Evolutionary conservation across 441 rosid genomes (phyloP), one percentile per base, ranked within the genome.

Genomic region (Brassica balearica): DNA sequence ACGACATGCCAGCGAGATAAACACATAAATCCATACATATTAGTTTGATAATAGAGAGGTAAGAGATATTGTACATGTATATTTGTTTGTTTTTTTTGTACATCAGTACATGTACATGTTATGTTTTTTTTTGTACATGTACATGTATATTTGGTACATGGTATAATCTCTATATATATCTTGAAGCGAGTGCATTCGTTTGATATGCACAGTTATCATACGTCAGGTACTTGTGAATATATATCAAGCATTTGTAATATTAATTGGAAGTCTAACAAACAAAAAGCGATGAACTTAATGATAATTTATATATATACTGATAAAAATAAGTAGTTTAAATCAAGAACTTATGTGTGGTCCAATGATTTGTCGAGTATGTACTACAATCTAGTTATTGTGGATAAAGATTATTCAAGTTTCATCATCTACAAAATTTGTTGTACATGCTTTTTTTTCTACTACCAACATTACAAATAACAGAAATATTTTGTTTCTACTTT

Each of bases 1-100:
- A 55, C 23, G 71, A 71, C 48, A 15, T 77, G 34, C 76, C 71
- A 64, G 65, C 65, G 20, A 51, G 32, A 51, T 76, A 22, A 60
- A 69, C 41, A 63, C 48, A 75, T 68, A 68, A 8, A 68, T 46
- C 62, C 56, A 76, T 62, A 62, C 46, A 11, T 43, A 68, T 59
- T 68, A 65, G 10, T 65, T 22, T 59, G 12, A 59, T 20, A 58
- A 3, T 48, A 48, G 48, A 29, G n/a, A 61, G 3, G 1, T 48
- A 29, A 6, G 0, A 62, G 8, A 62, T 72, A 48, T 46, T 29
- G 4, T 17, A 11, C 46, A 48, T 63, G 19, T 53, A 20, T 55
- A 55, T 55, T 20, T 22, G 56, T 19, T 19, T 19, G 19, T 19
- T 19, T 19, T 19, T 19, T 19, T 19, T 19, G 19, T 19, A 19